Percentiles rank a stretch among this genome's conserved stretches.
Conservation (phyloP, 2,329 filamentous ascomycete genomes). For the Coniella vitis region DNA sequence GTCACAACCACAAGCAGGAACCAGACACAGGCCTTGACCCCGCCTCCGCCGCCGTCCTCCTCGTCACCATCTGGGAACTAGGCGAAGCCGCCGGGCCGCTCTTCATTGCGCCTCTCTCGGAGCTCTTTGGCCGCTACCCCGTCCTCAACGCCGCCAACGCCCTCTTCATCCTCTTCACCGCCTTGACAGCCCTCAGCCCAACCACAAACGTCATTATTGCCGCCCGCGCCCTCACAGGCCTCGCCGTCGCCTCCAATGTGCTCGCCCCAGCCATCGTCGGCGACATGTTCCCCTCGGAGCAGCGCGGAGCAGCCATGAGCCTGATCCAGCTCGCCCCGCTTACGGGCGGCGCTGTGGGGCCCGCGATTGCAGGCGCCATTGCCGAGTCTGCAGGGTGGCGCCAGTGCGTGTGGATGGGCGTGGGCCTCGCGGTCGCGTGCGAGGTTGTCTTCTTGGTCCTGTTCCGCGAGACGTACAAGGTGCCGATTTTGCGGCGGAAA, state of each 20-base stretch:
- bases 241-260: constrained; percentile 58
- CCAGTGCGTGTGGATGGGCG: constrained; percentile 43
- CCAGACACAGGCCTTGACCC: constrained; percentile 21
- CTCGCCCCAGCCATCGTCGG: constrained; percentile 58
- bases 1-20: neutral
- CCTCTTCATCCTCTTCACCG: constrained; percentile 42
- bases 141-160: constrained; percentile 48
- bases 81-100: constrained; percentile 56
- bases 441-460: constrained; percentile 44
- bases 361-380: constrained; percentile 47
- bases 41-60: constrained; percentile 47
- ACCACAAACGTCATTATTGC: constrained; percentile 41
- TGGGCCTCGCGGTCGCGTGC: constrained; percentile 38
- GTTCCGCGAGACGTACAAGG: constrained; percentile 56
- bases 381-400: constrained; percentile 51
- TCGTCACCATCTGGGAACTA: constrained; percentile 66
- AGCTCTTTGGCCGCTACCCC: constrained; percentile 50
- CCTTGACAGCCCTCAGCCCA: constrained; percentile 38
- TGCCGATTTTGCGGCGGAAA: constrained; percentile 43
- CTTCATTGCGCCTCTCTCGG: constrained; percentile 55
- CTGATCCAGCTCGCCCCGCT: constrained; percentile 50
- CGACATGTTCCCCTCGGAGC: constrained; percentile 52
- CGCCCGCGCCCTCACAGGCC: constrained; percentile 51
- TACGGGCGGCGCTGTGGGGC: constrained; percentile 50
- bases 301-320: constrained; percentile 52